Conservation (phyloP, 1,139 yeast genomes). For the Hyphopichia wangnamkhiaoensis region DNA sequence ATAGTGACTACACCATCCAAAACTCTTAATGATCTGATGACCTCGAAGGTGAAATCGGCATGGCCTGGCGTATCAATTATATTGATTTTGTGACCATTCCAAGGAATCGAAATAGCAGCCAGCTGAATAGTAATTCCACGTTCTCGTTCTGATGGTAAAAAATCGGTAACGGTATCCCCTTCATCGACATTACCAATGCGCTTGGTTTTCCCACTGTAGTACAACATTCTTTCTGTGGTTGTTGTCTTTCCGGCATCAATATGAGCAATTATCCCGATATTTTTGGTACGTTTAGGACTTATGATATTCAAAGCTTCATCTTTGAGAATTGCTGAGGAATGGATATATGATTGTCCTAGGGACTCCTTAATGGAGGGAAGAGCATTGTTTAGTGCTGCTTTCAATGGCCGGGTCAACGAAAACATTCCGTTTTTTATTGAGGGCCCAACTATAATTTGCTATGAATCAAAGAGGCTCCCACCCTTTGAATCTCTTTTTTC, state of each 20-base stretch:
- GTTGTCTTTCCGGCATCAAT: conserved; percentile 93
- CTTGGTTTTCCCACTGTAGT: conserved; percentile 76
- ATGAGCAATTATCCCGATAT: conserved; percentile 83
- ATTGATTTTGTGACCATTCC: conserved; percentile 78
- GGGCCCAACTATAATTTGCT: no score
- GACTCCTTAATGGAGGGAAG: no score
- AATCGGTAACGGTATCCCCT: conserved; percentile 96
- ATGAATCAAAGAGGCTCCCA: no score
- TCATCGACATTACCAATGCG: conserved; percentile 93
- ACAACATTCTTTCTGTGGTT: conserved; percentile 89
- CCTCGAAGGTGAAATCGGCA: conserved; percentile 96
- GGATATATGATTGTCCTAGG: no score
- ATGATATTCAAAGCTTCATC: conserved; percentile 26
- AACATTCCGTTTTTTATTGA: no score
- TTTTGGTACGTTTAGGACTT: conserved; percentile 47
- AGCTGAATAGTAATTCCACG: conserved; percentile 96
- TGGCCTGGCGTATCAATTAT: conserved; percentile 98
- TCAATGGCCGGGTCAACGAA: no score
- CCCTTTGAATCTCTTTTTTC: no score
- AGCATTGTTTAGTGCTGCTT: no score
- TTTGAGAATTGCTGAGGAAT: conserved; percentile 4
- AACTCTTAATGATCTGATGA: conserved; percentile 82
- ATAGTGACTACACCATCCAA: conserved; percentile 93
- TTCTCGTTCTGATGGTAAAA: conserved; percentile 82
- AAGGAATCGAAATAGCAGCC: conserved; percentile 91